Evolutionary conservation across 2,329 filamentous ascomycete genomes (phyloP), one percentile per base, ranked within the genome.

Genomic region (Mycosphaerelloides madeirae): DNA sequence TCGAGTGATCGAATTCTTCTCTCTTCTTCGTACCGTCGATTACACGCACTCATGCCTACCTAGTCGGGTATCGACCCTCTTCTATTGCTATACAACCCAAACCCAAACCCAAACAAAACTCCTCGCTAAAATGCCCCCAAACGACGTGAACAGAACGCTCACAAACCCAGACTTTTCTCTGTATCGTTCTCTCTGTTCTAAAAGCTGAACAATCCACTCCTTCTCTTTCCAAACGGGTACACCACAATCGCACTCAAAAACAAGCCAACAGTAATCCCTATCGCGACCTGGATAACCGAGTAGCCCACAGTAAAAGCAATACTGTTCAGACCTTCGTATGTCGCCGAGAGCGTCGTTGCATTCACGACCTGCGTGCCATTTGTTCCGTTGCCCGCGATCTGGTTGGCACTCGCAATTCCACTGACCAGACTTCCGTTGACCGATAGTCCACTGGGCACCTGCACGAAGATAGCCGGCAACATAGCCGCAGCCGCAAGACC

Each of bases 401-500:
- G 71, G 50, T 81, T 71, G 0, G 79, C 78, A 3, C 71, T 75
- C 8, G 72, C 72, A 34, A 83, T 68, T 12, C 79, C 79, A 0
- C 72, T 69, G 1, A 83, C 71, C 14, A 83, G 60, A 12, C 70
- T 74, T 1, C 79, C 79, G 41, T 70, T 74, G 1, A 80, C 78
- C 2, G 78, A 76, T 2, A 83, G 66, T 1, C 79, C 79, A 2
- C 72, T 77, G 0, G 79, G 79, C 0, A 83, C 79, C 47, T 81
- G 77, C 2, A 81, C 77, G 51, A 94, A 94, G 52, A 95, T 94
- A 4, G 85, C 89, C 0, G 89, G 89, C 8, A 95, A 70, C 74
- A 95, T 87, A 1, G 86, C 84, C 0, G 87, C 87, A 0, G 88
- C 88, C 0, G 89, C 89, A 2, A 95, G 78, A 1, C 85, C 85